Evolutionary conservation across 768 basidiomycete genomes (phyloP).

Genomic region (Lactarius deliciosus): DNA sequence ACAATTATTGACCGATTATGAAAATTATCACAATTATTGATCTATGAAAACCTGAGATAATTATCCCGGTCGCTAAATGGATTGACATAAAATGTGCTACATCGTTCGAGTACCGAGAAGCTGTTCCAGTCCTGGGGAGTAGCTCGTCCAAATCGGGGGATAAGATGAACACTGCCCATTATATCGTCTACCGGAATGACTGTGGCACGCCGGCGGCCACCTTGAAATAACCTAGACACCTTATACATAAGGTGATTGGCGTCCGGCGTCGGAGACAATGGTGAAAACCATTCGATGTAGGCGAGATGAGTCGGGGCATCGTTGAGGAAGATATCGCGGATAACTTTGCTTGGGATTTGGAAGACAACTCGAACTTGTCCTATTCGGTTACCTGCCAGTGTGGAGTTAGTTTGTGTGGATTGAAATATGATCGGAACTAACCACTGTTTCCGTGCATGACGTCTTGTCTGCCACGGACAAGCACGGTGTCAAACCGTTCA

Average conservation of each 20-base stretch:
- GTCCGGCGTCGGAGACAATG: neutral
- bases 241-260: neutral
- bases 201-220: neutral
- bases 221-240: neutral
- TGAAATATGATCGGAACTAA: neutral
- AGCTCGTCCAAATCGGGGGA: neutral
- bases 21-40: too few species aligned
- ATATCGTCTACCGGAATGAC: neutral
- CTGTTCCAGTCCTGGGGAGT: neutral
- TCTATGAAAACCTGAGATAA: neutral
- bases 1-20: too few species aligned
- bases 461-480: neutral
- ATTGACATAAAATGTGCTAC: neutral
- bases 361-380: neutral
- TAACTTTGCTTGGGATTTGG: neutral
- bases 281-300: too few species aligned
- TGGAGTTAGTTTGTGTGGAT: neutral
- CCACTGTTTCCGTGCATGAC: neutral
- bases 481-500: too few species aligned
- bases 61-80: neutral
- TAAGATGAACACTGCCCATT: constrained; percentile 1
- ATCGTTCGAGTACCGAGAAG: neutral
- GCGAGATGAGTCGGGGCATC: too few species aligned
- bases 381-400: neutral
- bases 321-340: neutral